Evolutionary conservation across 345 rosid species (phyloP), one percentile per base, ranked within the genome.

Genomic region (Populus simonii): DNA sequence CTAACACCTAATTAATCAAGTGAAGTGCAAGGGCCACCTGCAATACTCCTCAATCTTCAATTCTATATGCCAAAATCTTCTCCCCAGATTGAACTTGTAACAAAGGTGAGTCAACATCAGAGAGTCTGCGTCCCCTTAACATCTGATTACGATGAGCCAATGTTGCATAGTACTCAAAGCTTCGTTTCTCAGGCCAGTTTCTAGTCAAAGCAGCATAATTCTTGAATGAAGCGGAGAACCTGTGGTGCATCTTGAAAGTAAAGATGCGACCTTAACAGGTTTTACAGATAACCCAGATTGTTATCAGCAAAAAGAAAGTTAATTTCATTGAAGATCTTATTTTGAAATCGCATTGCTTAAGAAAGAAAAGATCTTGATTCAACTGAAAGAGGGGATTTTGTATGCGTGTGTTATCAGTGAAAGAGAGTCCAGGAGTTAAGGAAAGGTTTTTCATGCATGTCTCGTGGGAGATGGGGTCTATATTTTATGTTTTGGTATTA

Each of bases 241-340:
- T 88, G 79, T 89, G 94, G 80, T 91, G 97, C 98, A 92, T 91
- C 86, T 90, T 81, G 88, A 93, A 92, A 79, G 85, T 87, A 86
- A 95, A 92, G 89, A 94, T 86, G 76, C 84, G 84, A 76, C 89
- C 25, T 79, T 84, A 61, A 83, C 85, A 81, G 81, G 77, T 81
- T 65, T 57, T 61, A 29, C 27, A 78, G 74, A 86, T 29, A 27
- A 76, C 79, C 80, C 66, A 81, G 74, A 84, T 73, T 74, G 80
- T 45, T 70, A 89, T 55, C 5, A 76, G 33, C 82, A 87, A 80
- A 79, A 86, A 73, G 38, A 82, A 27, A 43, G 83, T 2, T 23
- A 75, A 57, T 59, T 83, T 87, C 71, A 73, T 81, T 77, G 62
- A 77, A 12, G 8, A 67, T 90, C 86, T 88, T 17, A 23, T 49